Conservation (phyloP, 2,329 filamentous ascomycete genomes). For the Lachnellula hyalina region DNA sequence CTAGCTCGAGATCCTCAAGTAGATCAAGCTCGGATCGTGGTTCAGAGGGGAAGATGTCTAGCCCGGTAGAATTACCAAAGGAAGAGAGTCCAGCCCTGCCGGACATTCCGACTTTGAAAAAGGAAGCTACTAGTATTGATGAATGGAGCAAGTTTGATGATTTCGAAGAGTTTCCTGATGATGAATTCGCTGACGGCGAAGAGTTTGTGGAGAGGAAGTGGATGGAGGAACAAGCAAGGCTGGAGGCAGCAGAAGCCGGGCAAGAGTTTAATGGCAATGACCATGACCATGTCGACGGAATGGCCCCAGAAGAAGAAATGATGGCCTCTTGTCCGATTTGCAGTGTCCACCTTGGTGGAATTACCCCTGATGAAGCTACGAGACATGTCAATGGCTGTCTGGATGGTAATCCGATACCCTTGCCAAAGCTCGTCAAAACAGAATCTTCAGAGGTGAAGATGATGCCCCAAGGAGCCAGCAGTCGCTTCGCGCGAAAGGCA, state of each 20-base stretch:
- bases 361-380: constrained; percentile 62
- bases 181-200: constrained; percentile 45
- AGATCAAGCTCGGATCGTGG: neutral
- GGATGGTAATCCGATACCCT: constrained; percentile 68
- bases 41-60: constrained; percentile 1
- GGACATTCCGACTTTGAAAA: constrained; percentile 39
- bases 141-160: constrained; percentile 51
- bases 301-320: constrained; percentile 14
- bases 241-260: constrained; percentile 52
- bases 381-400: constrained; percentile 90
- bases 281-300: constrained; percentile 11
- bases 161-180: constrained; percentile 53
- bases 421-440: constrained; percentile 35
- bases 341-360: constrained; percentile 53
- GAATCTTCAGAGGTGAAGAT: constrained; percentile 21
- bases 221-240: constrained; percentile 69
- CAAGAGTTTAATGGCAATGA: constrained; percentile 23
- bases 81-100: constrained; percentile 3
- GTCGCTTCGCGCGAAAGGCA: constrained; percentile 56
- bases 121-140: constrained; percentile 43
- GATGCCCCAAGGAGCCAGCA: constrained; percentile 21
- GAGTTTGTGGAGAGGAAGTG: constrained; percentile 62
- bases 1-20: constrained; percentile 11
- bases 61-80: constrained; percentile 3
- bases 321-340: constrained; percentile 69